Evolutionary conservation across 768 basidiomycete genomes (phyloP).

Genomic region (Termitomyces sp.): DNA sequence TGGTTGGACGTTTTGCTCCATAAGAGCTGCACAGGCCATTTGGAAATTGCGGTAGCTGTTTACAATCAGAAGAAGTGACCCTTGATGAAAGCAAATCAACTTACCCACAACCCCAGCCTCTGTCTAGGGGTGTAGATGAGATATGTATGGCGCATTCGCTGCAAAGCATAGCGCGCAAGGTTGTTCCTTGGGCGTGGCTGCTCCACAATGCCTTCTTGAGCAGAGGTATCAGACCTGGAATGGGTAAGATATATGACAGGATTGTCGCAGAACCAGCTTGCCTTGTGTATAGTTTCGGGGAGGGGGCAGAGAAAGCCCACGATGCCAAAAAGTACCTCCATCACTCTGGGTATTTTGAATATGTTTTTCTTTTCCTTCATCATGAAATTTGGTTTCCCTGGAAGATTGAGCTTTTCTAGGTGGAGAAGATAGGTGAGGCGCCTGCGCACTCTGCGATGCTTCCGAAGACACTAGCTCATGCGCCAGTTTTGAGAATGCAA

Average conservation of each 20-base stretch:
- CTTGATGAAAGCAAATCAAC: neutral
- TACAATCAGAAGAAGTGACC: neutral
- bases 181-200: conserved; percentile 44
- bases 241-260: neutral
- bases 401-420: neutral
- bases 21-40: conserved; percentile 70
- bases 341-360: conserved; percentile 16
- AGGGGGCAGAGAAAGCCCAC: conserved; percentile 36
- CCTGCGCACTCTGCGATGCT: neutral
- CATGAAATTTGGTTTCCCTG: neutral
- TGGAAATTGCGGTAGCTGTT: conserved; percentile 77
- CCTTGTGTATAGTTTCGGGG: conserved; percentile 59
- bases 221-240: conserved; percentile 58
- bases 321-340: conserved; percentile 63
- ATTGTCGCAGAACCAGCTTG: conserved; percentile 17
- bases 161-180: conserved; percentile 58
- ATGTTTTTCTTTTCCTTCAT: conserved; percentile 9
- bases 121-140: conserved; percentile 53
- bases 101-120: conserved; percentile 70
- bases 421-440: neutral
- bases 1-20: conserved; percentile 59
- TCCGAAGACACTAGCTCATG: neutral
- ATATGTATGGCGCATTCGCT: conserved; percentile 58
- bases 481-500: neutral
- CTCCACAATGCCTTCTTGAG: conserved; percentile 50